phyloP scores from a whole-genome alignment of 2,329 filamentous ascomycete species.

The Hymenoscyphus albidus region DNA sequence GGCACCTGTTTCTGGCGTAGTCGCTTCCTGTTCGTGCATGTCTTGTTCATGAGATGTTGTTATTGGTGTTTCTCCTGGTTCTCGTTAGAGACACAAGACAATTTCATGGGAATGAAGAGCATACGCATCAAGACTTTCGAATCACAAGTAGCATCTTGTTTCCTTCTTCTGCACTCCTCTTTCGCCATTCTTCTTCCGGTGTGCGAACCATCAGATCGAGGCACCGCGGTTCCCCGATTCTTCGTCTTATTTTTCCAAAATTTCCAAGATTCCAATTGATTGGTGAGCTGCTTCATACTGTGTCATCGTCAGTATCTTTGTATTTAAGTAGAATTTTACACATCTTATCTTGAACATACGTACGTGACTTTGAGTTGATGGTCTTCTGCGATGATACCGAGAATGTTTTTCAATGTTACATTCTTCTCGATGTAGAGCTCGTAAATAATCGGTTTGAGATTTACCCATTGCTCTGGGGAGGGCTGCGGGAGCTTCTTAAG shows the following conservation, averaged over 20 bases:
- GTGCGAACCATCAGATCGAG: background rate
- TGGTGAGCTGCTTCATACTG: background rate
- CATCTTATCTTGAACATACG: background rate
- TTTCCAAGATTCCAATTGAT: background rate
- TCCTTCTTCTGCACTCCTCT: background rate
- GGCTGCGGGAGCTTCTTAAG: too few species aligned
- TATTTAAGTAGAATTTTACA: too few species aligned
- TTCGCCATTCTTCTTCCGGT: background rate
- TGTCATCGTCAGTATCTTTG: too few species aligned
- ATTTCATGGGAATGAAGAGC: background rate
- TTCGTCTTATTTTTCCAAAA: background rate
- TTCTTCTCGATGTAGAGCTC: background rate
- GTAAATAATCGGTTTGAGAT: background rate
- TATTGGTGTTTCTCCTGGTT: too few species aligned
- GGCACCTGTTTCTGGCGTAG: too few species aligned
- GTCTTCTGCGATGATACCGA: background rate
- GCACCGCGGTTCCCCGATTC: too few species aligned
- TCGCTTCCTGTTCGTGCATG: too few species aligned
- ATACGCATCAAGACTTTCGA: background rate
- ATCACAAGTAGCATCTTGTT: background rate
- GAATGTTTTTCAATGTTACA: background rate
- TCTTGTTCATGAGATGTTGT: too few species aligned
- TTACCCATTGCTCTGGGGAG: too few species aligned
- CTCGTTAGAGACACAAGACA: too few species aligned
- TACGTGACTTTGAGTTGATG: background rate